phyloP scores from a whole-genome alignment of 805 yeast species.

The Diddensiella transvaalensis region DNA sequence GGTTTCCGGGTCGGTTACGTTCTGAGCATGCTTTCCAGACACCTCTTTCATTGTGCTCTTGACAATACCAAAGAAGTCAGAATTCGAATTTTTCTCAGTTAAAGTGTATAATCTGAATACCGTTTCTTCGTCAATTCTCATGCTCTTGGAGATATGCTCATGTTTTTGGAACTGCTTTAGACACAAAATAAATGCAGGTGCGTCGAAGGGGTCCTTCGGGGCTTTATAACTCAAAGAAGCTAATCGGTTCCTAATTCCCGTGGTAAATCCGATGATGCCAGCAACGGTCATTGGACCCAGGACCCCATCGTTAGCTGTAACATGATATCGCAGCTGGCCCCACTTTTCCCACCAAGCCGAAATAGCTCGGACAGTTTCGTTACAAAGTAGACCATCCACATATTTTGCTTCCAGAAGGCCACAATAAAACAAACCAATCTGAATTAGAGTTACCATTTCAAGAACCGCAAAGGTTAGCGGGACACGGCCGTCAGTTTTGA shows the following conservation, averaged over 20 bases:
- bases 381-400: constrained; percentile 84
- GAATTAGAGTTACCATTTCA: constrained; percentile 72
- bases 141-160: constrained; percentile 47
- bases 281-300: constrained; percentile 68
- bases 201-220: constrained; percentile 82
- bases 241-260: constrained; percentile 62
- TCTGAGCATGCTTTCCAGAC: constrained; percentile 36
- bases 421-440: constrained; percentile 73
- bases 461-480: constrained; percentile 63
- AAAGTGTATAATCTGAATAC: constrained; percentile 45
- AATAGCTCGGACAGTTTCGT: constrained; percentile 69
- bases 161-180: constrained; percentile 78
- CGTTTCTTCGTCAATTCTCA: constrained; percentile 57
- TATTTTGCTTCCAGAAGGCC: constrained; percentile 61
- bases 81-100: constrained; percentile 43
- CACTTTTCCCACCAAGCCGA: constrained; percentile 76
- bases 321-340: constrained; percentile 42
- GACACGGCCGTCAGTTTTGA: constrained; percentile 47
- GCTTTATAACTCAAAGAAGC: constrained; percentile 54
- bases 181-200: constrained; percentile 60
- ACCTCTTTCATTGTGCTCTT: constrained; percentile 72
- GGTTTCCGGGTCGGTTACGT: constrained; percentile 35
- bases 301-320: constrained; percentile 46
- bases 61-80: constrained; percentile 45
- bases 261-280: constrained; percentile 72